Evolutionary conservation across 202 grass and related monocot species (phyloP).

Genomic region (Schoenoplectus tabernaemontani): DNA sequence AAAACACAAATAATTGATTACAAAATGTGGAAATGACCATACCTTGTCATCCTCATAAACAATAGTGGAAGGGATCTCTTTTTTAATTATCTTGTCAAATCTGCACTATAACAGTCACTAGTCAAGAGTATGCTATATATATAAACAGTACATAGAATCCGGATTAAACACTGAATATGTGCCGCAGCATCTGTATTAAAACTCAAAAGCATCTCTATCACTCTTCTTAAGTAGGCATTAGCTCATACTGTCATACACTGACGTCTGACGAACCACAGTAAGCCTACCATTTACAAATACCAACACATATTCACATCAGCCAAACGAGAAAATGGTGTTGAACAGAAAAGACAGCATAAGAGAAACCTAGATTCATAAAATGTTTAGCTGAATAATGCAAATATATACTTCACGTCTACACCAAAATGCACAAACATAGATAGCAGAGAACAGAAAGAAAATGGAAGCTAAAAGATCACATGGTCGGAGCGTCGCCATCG

Average conservation of each 20-base stretch:
- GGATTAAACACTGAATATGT: neutral
- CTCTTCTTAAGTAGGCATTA: neutral
- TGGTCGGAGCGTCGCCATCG: constrained; percentile 63
- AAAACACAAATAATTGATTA: neutral
- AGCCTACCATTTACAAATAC: neutral
- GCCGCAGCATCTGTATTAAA: neutral
- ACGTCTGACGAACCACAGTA: neutral
- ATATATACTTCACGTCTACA: neutral
- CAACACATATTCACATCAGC: neutral
- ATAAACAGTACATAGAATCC: neutral
- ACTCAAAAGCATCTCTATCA: neutral
- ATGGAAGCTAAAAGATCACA: constrained; percentile 25
- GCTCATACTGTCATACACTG: too few species aligned
- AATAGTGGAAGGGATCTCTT: constrained; percentile 83
- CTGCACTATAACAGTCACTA: constrained; percentile 40
- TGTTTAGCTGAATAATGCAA: neutral
- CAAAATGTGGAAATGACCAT: neutral
- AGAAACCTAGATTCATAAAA: neutral
- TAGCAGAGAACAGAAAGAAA: neutral
- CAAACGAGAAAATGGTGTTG: neutral
- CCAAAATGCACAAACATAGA: too few species aligned
- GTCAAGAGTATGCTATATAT: constrained; percentile 15
- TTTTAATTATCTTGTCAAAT: constrained; percentile 96
- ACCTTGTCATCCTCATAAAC: constrained; percentile 93
- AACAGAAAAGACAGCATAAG: too few species aligned